A percentile compares a stretch with the other conserved stretches of the same genome.
Evolutionary conservation across 441 rosid species (phyloP).

Genomic region (Brassica hybrid): DNA sequence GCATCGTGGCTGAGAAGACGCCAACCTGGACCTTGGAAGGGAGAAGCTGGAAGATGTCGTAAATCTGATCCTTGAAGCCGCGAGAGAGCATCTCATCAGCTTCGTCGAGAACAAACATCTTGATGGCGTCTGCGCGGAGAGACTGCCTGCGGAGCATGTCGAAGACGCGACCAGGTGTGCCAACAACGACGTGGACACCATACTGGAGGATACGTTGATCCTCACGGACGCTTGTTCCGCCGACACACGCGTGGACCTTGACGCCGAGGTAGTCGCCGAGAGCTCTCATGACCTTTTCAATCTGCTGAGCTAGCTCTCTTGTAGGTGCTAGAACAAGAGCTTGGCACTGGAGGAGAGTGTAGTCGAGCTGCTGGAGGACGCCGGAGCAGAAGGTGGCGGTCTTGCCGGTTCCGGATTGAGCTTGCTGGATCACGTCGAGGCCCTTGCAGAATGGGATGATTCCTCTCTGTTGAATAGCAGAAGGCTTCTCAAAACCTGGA

Average conservation of each 20-base stretch:
- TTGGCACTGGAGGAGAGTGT: constrained; percentile 57
- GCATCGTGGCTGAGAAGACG: constrained; percentile 71
- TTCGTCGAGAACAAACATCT: constrained; percentile 69
- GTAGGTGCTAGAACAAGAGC: constrained; percentile 72
- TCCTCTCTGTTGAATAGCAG: constrained; percentile 77
- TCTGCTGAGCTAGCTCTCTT: constrained; percentile 72
- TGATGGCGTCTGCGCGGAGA: constrained; percentile 61
- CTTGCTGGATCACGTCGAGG: constrained; percentile 73
- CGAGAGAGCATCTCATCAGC: constrained; percentile 81
- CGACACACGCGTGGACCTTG: constrained; percentile 76
- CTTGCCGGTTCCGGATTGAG: constrained; percentile 74
- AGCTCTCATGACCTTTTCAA: constrained; percentile 77
- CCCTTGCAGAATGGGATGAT: constrained; percentile 73
- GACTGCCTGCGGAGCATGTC: constrained; percentile 72
- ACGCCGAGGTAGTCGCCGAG: constrained; percentile 70
- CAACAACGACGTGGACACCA: constrained; percentile 75
- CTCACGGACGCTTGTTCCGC: constrained; percentile 72
- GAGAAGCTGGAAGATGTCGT: constrained; percentile 62
- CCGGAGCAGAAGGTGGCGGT: constrained; percentile 80
- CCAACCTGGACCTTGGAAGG: constrained; percentile 62
- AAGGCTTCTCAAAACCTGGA: constrained; percentile 69
- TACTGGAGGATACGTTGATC: constrained; percentile 66
- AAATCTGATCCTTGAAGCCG: constrained; percentile 72
- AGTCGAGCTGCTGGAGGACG: constrained; percentile 71
- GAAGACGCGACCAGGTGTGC: constrained; percentile 80